Conservation (phyloP, 202 grass and related monocot species). For the Panicum hallii region DNA sequence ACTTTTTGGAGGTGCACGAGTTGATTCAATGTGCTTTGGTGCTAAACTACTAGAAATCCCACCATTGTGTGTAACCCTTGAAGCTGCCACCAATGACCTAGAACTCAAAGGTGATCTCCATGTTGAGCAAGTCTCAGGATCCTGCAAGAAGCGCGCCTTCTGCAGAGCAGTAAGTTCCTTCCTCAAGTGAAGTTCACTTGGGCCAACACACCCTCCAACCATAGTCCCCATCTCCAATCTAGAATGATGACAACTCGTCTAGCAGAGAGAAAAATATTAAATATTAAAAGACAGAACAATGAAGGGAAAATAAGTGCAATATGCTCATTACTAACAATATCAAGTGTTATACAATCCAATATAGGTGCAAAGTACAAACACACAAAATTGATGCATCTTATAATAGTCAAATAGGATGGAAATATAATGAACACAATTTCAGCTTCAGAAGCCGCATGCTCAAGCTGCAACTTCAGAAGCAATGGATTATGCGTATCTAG, state of each 20-base stretch:
- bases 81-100: constrained; percentile 57
- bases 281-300: constrained; percentile 4
- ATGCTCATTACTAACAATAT: not conserved
- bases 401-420: not conserved
- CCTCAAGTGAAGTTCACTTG: constrained; percentile 94
- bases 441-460: not conserved
- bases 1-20: constrained; percentile 42
- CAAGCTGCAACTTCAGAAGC: constrained; percentile 9
- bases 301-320: constrained; percentile 19
- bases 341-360: constrained; percentile 6
- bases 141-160: constrained; percentile 74
- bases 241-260: not conserved
- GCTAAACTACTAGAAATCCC: constrained; percentile 29
- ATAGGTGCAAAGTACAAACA: constrained; percentile 5
- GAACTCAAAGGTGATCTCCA: constrained; percentile 77
- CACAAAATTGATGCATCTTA: not conserved
- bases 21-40: constrained; percentile 44
- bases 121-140: constrained; percentile 93
- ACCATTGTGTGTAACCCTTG: constrained; percentile 46
- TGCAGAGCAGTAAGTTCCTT: constrained; percentile 78
- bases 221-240: constrained; percentile 51
- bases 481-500: not conserved
- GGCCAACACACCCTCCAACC: constrained; percentile 76
- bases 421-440: not conserved
- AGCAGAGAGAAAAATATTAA: not conserved